Evolutionary conservation across 2,329 filamentous ascomycete species (phyloP).

Genomic region (Stemphylium beticola): DNA sequence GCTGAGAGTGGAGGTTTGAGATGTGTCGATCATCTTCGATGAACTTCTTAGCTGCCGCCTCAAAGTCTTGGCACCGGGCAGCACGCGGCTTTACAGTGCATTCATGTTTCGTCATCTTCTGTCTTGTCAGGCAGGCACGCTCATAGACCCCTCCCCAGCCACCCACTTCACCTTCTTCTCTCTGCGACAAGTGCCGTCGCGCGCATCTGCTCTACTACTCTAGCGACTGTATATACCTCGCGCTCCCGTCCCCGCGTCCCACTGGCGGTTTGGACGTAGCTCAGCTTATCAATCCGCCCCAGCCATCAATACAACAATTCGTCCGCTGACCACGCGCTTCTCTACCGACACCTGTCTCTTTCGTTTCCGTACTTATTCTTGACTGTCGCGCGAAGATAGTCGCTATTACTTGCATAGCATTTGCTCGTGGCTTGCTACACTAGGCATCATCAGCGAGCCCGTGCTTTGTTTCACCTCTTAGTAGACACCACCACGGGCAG

Average conservation of each 20-base stretch:
- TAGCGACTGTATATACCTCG: constrained; percentile 18
- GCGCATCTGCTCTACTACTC: constrained; percentile 11
- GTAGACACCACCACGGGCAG: constrained; percentile 9
- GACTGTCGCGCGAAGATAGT: constrained; percentile 19
- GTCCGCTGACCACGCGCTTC: constrained; percentile 2
- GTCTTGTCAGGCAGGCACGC: constrained; percentile 16
- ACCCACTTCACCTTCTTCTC: constrained; percentile 16
- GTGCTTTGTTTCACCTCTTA: constrained; percentile 41
- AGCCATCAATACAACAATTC: constrained; percentile 10
- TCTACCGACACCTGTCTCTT: constrained; percentile 16
- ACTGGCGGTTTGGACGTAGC: background rate
- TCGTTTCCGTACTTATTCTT: constrained; percentile 32
- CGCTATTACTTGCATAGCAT: constrained; percentile 13
- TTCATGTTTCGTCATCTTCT: constrained; percentile 22
- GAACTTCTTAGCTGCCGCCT: constrained; percentile 22
- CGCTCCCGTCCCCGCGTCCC: constrained; percentile 12
- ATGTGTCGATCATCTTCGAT: constrained; percentile 35
- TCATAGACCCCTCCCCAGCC: constrained; percentile 25
- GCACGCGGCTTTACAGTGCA: constrained; percentile 5
- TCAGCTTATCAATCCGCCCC: constrained; percentile 18
- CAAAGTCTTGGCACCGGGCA: constrained; percentile 17
- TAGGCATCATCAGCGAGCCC: constrained; percentile 29
- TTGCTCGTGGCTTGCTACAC: constrained; percentile 30
- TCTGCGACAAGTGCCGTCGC: constrained; percentile 19
- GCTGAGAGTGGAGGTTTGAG: constrained; percentile 22